These are phyloP conservation scores for Talaromyces islandicus DNA, from an alignment of 2,329 filamentous ascomycete species.

Conservation along the genomic window DNA sequence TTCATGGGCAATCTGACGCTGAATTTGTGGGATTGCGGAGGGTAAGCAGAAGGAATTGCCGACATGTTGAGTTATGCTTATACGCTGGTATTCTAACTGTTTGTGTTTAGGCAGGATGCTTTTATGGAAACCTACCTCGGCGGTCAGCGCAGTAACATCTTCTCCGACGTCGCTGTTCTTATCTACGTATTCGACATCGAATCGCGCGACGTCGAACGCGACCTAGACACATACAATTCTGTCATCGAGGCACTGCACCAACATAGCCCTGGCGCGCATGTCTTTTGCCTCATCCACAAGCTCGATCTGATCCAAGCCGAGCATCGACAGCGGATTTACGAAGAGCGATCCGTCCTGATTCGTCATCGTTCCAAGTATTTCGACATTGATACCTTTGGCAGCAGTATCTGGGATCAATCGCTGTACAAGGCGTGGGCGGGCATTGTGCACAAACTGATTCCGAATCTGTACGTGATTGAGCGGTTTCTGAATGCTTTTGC, in stretches of 20 bases:
- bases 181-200: conserved; percentile 99
- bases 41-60: conserved; percentile 42
- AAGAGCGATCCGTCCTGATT: conserved; percentile 73
- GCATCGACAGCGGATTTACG: conserved; percentile 73
- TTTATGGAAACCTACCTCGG: conserved; percentile 99
- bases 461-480: conserved; percentile 84
- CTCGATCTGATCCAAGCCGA: conserved; percentile 89
- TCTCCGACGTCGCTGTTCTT: conserved; percentile 89
- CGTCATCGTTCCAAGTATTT: conserved; percentile 67
- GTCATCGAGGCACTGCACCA: conserved; percentile 85
- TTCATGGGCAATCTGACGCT: conserved; percentile 96
- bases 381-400: conserved; percentile 81
- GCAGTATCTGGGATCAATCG: conserved; percentile 97
- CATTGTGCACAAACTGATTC: conserved; percentile 97
- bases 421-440: conserved; percentile 97
- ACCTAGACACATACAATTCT: conserved; percentile 84
- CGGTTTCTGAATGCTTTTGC: conserved; percentile 76
- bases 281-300: conserved; percentile 97
- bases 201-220: conserved; percentile 86
- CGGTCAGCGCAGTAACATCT: conserved; percentile 91
- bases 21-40: conserved; percentile 98
- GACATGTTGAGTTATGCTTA: not conserved
- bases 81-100: not conserved
- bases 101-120: conserved; percentile 81
- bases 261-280: conserved; percentile 71